These are phyloP conservation scores for Serendipita indica DNA, from an alignment of 768 basidiomycete species.

Conservation along the genomic window DNA sequence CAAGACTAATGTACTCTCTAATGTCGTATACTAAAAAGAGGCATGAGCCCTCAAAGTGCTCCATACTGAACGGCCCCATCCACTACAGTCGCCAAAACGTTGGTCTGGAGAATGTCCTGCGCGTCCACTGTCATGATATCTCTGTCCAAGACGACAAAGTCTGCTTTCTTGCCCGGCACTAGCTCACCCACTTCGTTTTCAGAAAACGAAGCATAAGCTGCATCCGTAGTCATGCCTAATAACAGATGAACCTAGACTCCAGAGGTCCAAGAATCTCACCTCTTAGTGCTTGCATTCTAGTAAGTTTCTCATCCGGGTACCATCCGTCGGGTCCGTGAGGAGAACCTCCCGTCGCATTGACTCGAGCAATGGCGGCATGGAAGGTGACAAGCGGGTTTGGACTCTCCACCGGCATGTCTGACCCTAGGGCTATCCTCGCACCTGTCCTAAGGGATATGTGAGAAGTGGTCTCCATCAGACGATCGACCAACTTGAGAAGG, in stretches of 20 bases:
- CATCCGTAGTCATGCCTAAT: slow-evolving; percentile 68
- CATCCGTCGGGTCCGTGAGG: slow-evolving; percentile 78
- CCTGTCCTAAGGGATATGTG: slow-evolving; percentile 30
- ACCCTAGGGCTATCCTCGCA: slow-evolving; percentile 59
- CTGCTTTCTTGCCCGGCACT: slow-evolving; percentile 63
- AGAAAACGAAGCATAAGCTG: slow-evolving; percentile 75
- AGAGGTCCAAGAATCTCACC: slow-evolving; percentile 18
- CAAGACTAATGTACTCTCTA: slow-evolving; percentile 12
- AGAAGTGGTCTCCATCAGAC: not conserved
- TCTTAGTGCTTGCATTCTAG: slow-evolving; percentile 67
- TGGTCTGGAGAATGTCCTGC: slow-evolving; percentile 47
- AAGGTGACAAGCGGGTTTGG: slow-evolving; percentile 83
- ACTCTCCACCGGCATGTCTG: slow-evolving; percentile 87
- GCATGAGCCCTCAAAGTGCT: not conserved
- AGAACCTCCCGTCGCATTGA: slow-evolving; percentile 51
- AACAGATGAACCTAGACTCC: not conserved
- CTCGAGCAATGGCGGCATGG: slow-evolving; percentile 72
- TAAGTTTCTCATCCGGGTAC: slow-evolving; percentile 63
- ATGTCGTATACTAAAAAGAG: not conserved
- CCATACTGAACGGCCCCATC: slow-evolving; percentile 62
- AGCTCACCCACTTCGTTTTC: slow-evolving; percentile 62
- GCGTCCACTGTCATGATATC: slow-evolving; percentile 58
- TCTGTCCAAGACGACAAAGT: slow-evolving; percentile 69
- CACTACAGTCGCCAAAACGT: slow-evolving; percentile 57
- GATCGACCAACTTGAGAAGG: slow-evolving; percentile 41